Base-by-base conservation (phyloP, 75 land plant species). In the Pseudotsuga menziesii region DNA sequence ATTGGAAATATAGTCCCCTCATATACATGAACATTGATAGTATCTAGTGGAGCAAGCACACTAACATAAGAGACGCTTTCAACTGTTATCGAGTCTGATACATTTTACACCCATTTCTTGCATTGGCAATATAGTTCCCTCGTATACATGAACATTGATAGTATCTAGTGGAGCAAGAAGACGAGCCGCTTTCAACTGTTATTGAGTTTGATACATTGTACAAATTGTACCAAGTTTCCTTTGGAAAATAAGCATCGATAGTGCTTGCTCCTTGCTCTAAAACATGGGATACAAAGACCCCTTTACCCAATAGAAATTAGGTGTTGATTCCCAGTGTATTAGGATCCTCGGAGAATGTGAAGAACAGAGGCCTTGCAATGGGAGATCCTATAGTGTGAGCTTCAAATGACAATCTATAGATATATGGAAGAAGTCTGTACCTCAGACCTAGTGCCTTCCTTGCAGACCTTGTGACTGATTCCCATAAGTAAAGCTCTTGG, bases 401-500 rank as follows among this genome's bases (percentile, higher is more conserved):
- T 5, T 83, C 73, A 27, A 72, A 75, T 5, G 35, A 26, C 1
- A 78, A 80, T 3, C 85, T 84, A 61, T 84, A 84, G 14, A 84
- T 11, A 73, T 83, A 84, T 6, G 86, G 86, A 14, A 84, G 59
- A 13, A 84, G 80, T 25, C 60, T 54, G 77, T 84, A 84, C 13
- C 86, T 76, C 17, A 83, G 56, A 1, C 62, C 61, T 3, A 83
- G 36, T 2, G 76, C 85, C 44, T 77, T 83, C 35, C 56, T 73
- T 16, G 86, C 86, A 1, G 86, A 73, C 15, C 56, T 56, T 19
- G 86, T 60, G 7, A 84, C 85, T 16, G 80, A 74, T 4, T 59
- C 60, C 86, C 86, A 84, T 56, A 77, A 61, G 78, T 82, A 84
- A 16, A 84, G 85, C 80, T 84, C 86, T 36, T 83, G 86, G 3